Conservation (phyloP, 2,329 filamentous ascomycete species). For the Nemania serpens region DNA sequence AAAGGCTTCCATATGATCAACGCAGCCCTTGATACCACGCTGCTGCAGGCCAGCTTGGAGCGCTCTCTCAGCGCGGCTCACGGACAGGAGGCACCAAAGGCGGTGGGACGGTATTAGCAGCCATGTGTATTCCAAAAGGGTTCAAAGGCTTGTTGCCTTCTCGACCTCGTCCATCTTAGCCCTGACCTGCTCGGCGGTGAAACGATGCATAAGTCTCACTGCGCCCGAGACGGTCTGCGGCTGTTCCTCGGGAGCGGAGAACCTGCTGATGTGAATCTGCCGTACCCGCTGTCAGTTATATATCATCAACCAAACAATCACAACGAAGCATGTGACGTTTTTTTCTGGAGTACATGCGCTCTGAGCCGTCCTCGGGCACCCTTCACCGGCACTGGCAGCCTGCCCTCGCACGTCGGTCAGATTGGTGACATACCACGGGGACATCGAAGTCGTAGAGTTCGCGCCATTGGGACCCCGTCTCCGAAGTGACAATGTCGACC, state of each 20-base stretch:
- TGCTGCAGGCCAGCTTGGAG: conserved; percentile 45
- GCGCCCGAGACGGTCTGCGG: conserved; percentile 62
- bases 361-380: neutral
- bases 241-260: conserved; percentile 54
- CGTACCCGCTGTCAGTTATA: conserved; percentile 3
- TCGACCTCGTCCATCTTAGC: conserved; percentile 68
- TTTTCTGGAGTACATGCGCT: too few relatives aligned
- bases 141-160: conserved; percentile 30
- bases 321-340: neutral
- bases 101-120: conserved; percentile 48
- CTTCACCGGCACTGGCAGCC: too few relatives aligned
- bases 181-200: conserved; percentile 68
- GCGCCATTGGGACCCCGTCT: conserved; percentile 65
- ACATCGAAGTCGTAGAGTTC: conserved; percentile 81
- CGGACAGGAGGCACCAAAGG: conserved; percentile 45
- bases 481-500: conserved; percentile 69
- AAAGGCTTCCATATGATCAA: conserved; percentile 67
- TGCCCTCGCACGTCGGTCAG: neutral
- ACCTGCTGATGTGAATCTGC: conserved; percentile 67
- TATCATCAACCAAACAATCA: neutral
- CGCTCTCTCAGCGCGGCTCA: conserved; percentile 53
- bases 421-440: conserved; percentile 66
- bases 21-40: conserved; percentile 56
- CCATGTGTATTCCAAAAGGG: neutral
- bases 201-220: conserved; percentile 78